Base-by-base conservation (phyloP, 2,329 filamentous ascomycete species). In the Harringtonia lauricola region DNA sequence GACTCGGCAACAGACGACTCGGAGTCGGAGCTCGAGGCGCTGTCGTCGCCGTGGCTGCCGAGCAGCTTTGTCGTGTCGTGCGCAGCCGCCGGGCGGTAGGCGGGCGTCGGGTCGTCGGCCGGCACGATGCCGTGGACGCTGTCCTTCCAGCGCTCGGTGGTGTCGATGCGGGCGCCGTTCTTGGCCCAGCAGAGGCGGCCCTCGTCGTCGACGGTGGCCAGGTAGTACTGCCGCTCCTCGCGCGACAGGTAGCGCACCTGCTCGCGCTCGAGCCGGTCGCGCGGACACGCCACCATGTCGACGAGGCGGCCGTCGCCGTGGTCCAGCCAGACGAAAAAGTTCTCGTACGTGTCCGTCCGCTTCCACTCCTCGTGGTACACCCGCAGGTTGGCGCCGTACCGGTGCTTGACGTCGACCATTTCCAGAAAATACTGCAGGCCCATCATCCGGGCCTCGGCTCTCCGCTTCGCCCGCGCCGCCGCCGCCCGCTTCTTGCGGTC, bases 321-420 rank as follows among this genome's bases (percentile, higher is more conserved):
- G 57, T 95, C 89, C 2, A 95, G 69, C 88, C 89, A 95, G 63
- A 88, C 90, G 60, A 95, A 95, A 70, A 89, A 95, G 57, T 92
- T 94, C 58, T 95, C 83, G 5, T 79, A 75, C 0, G 86, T 90
- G 24, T 84, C 69, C 2, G 77, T 68, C 47, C 74, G 76, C 59
- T 87, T 87, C 89, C 89, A 95, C 51, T 84, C 78, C 47, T 79
- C 76, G 55, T 95, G 89, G 54, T 95, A 95, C 28, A 76, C 74
- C 28, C 84, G 72, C 41, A 95, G 62, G 52, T 92, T 94, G 43
- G 80, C 83, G 4, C 88, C 89, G 55, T 95, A 94, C 4, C 88
- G 77, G 58, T 95, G 88, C 60, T 94, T 89, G 38, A 80, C 65
- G 58, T 92, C 85, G 8, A 90, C 81, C 83, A 94, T 89, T 55